Conservation (phyloP, 2,329 filamentous ascomycete species). For the Cadophora sp. region DNA sequence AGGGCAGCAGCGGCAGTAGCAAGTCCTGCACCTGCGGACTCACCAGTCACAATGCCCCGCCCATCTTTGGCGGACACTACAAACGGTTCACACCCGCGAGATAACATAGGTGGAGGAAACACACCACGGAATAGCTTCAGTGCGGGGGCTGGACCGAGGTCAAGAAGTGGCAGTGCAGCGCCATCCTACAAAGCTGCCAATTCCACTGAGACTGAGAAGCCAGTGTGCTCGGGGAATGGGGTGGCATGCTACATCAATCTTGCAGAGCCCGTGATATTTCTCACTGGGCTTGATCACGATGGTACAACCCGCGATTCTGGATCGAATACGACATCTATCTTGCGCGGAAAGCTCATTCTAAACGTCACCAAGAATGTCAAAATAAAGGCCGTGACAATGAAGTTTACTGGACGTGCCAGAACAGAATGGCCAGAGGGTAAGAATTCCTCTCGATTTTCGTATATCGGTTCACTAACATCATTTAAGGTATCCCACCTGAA, state of each 20-base stretch:
- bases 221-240: slow-evolving; percentile 79
- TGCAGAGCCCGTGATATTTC: slow-evolving; percentile 80
- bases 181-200: slow-evolving; percentile 15
- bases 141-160: slow-evolving; percentile 1
- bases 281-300: slow-evolving; percentile 75
- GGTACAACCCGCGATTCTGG: slow-evolving; percentile 40
- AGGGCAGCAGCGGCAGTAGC: slow-evolving; percentile 29
- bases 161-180: slow-evolving; percentile 13
- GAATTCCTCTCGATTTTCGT: slow-evolving; percentile 35
- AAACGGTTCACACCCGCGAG: slow-evolving; percentile 15
- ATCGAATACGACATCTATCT: slow-evolving; percentile 68
- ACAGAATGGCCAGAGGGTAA: slow-evolving; percentile 96
- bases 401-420: slow-evolving; percentile 81
- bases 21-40: slow-evolving; percentile 20
- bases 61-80: slow-evolving; percentile 28
- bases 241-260: slow-evolving; percentile 76
- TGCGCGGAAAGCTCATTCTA: slow-evolving; percentile 83
- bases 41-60: slow-evolving; percentile 33
- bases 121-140: slow-evolving; percentile 9
- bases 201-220: slow-evolving; percentile 59
- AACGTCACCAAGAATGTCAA: slow-evolving; percentile 89
- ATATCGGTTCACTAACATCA: neutral
- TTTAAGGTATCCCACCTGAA: slow-evolving; percentile 78
- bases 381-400: slow-evolving; percentile 88
- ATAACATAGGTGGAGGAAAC: slow-evolving; percentile 12